Conservation (phyloP, 2,329 filamentous ascomycete species). For the Teratosphaeria gauchensis region DNA sequence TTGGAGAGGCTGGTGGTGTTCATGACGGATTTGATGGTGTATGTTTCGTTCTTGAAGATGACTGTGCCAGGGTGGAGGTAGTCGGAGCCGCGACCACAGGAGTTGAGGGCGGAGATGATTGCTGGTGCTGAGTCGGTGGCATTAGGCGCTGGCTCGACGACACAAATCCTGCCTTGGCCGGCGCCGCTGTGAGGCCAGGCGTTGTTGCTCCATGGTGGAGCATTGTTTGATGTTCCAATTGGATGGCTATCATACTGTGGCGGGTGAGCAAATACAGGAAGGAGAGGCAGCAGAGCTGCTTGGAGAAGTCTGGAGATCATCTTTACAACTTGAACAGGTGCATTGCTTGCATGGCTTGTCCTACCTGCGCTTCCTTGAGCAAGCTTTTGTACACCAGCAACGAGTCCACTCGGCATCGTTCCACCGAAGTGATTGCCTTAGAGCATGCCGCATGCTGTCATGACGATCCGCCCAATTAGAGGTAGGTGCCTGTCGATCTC, state of each 20-base stretch:
- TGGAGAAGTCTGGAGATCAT: background rate
- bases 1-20: conserved; percentile 39
- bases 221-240: background rate
- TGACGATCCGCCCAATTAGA: background rate
- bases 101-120: background rate
- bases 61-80: background rate
- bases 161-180: background rate
- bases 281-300: background rate
- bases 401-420: background rate
- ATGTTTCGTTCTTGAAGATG: background rate
- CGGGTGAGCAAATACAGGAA: background rate
- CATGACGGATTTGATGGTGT: conserved; percentile 9
- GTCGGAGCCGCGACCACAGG: background rate
- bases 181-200: background rate
- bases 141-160: background rate
- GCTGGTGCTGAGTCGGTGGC: background rate
- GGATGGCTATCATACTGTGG: background rate
- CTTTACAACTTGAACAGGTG: background rate
- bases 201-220: background rate
- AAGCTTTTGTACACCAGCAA: background rate
- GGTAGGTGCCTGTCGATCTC: background rate
- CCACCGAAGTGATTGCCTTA: background rate
- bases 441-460: background rate
- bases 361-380: too few relatives aligned
- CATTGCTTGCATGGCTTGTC: too few relatives aligned